These are phyloP conservation scores for Neurospora crassa DNA, from an alignment of 2,329 filamentous ascomycete species.

Conservation along the genomic window DNA sequence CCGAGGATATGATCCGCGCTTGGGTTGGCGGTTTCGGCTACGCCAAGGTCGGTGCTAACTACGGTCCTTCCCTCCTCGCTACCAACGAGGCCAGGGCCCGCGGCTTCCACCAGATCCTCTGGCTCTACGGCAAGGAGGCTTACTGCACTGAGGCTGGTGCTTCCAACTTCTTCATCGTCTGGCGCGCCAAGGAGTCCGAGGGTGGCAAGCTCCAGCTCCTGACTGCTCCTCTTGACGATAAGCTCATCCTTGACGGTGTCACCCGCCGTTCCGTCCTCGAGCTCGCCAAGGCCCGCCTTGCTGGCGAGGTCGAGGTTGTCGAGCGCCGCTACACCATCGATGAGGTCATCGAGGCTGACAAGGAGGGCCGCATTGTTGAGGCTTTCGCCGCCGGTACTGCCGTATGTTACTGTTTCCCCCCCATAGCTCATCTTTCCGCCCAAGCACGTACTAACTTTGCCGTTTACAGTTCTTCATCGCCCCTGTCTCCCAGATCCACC, in stretches of 20 bases:
- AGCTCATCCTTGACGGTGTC: constrained; percentile 79
- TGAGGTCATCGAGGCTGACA: constrained; percentile 62
- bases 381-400: constrained; percentile 83
- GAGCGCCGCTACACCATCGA: constrained; percentile 77
- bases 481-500: constrained; percentile 58
- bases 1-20: constrained; percentile 75
- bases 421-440: not conserved
- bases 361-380: constrained; percentile 71
- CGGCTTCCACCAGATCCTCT: constrained; percentile 87
- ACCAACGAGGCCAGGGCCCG: constrained; percentile 62
- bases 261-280: constrained; percentile 76
- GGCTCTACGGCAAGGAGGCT: constrained; percentile 72
- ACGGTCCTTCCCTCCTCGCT: constrained; percentile 73
- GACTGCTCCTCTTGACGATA: constrained; percentile 73
- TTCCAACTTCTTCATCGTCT: constrained; percentile 84
- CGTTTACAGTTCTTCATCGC: constrained; percentile 55
- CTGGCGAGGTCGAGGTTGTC: constrained; percentile 55
- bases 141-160: constrained; percentile 86
- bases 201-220: constrained; percentile 57
- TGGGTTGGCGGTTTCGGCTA: constrained; percentile 92
- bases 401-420: constrained; percentile 38
- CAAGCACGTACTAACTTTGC: not conserved
- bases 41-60: constrained; percentile 90
- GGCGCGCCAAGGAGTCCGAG: constrained; percentile 54
- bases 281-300: constrained; percentile 55